A percentile compares a stretch with the other conserved stretches of the same genome.
Conservation (phyloP, 345 rosid genomes). For the Ricinus communis region DNA sequence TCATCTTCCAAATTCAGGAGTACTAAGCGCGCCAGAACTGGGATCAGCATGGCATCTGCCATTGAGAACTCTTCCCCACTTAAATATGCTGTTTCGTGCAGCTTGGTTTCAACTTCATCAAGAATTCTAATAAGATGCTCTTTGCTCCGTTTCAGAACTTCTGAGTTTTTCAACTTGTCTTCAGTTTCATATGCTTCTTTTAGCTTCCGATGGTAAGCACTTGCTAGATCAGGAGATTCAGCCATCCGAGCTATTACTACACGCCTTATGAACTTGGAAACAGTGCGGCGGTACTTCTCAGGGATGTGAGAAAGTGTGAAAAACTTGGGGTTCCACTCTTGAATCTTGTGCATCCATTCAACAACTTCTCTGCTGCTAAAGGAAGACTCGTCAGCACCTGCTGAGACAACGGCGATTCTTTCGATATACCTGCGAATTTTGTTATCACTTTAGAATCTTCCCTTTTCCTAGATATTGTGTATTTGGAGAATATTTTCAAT, state of each 20-base stretch:
- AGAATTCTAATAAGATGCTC: conserved; percentile 61
- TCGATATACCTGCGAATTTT: conserved; percentile 61
- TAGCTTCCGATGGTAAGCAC: conserved; percentile 75
- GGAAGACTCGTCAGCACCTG: conserved; percentile 33
- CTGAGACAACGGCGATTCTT: conserved; percentile 65
- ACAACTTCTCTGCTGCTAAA: conserved; percentile 48
- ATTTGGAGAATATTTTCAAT: conserved; percentile 2
- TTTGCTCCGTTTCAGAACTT: conserved; percentile 47
- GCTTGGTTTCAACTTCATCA: conserved; percentile 63
- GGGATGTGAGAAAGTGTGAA: conserved; percentile 76
- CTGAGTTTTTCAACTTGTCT: conserved; percentile 60
- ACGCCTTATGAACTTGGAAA: conserved; percentile 73
- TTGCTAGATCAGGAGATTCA: conserved; percentile 75
- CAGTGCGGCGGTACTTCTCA: conserved; percentile 28
- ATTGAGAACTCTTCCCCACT: conserved; percentile 76
- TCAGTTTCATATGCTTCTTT: conserved; percentile 69
- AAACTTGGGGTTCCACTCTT: conserved; percentile 65
- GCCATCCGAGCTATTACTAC: conserved; percentile 43
- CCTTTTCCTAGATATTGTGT: background rate
- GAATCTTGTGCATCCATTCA: conserved; percentile 67
- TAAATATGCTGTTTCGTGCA: conserved; percentile 48
- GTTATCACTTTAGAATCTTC: conserved; percentile 10
- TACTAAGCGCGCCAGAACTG: conserved; percentile 62
- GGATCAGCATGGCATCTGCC: conserved; percentile 81
- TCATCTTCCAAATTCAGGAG: conserved; percentile 69